Conservation (phyloP, 2,329 filamentous ascomycete species). For the Aspergillus sp. region DNA sequence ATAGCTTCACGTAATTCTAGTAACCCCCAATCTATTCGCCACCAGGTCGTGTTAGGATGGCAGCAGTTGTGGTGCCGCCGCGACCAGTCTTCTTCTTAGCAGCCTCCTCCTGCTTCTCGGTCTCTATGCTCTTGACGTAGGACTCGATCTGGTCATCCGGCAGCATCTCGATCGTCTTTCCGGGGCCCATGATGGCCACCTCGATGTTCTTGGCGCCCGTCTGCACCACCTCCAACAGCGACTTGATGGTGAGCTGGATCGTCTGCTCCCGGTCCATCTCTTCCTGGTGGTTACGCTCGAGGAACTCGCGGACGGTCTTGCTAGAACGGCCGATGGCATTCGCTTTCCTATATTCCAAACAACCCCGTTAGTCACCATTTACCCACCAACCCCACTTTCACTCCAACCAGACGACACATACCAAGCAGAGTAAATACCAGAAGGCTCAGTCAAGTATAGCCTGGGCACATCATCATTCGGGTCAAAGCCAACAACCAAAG, state of each 20-base stretch:
- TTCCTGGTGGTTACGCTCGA: slow-evolving; percentile 98
- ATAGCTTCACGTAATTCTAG: background rate
- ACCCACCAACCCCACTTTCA: background rate
- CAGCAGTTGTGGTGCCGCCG: slow-evolving; percentile 47
- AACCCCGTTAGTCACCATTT: slow-evolving; percentile 10
- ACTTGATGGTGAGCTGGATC: slow-evolving; percentile 97
- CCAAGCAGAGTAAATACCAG: slow-evolving; percentile 98
- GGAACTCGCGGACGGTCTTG: slow-evolving; percentile 98
- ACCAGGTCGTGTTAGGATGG: slow-evolving; percentile 64
- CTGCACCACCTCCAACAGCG: slow-evolving; percentile 93
- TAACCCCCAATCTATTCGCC: slow-evolving; percentile 29
- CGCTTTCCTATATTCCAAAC: slow-evolving; percentile 69
- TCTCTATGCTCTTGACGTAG: slow-evolving; percentile 98
- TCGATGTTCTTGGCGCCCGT: slow-evolving; percentile 99
- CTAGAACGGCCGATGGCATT: slow-evolving; percentile 97
- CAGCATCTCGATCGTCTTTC: slow-evolving; percentile 86
- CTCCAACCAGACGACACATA: slow-evolving; percentile 41
- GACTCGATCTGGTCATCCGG: slow-evolving; percentile 93
- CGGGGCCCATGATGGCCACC: slow-evolving; percentile 95
- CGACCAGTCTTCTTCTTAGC: slow-evolving; percentile 87
- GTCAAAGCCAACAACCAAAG: slow-evolving; percentile 97
- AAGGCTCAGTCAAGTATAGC: slow-evolving; percentile 98
- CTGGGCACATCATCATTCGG: slow-evolving; percentile 82
- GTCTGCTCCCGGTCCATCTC: slow-evolving; percentile 95
- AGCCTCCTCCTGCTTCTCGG: slow-evolving; percentile 98